These are phyloP conservation scores for Schrenkiella parvula DNA, from an alignment of 345 rosid species.

Conservation along the genomic window DNA sequence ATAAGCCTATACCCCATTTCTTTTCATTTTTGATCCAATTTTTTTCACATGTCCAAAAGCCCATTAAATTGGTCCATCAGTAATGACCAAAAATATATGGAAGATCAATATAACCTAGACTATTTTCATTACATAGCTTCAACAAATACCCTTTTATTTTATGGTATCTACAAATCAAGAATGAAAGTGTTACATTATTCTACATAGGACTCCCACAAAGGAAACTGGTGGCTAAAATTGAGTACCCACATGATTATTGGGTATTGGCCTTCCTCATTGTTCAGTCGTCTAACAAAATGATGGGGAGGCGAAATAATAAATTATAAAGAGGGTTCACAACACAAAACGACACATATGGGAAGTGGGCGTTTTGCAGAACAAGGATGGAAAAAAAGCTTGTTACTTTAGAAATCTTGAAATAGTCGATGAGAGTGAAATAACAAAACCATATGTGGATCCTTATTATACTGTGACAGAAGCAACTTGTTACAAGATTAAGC, in stretches of 20 bases:
- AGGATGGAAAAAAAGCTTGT: slow-evolving; percentile 36
- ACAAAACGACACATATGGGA: slow-evolving; percentile 37
- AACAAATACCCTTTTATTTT: too few relatives aligned
- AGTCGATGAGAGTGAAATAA: background rate
- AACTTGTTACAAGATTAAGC: slow-evolving; percentile 43
- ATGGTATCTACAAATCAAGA: too few relatives aligned
- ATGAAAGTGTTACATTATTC: background rate
- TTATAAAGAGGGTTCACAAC: background rate
- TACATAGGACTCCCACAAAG: slow-evolving; percentile 36
- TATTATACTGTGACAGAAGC: slow-evolving; percentile 25
- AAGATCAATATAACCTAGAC: background rate
- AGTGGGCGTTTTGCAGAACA: slow-evolving; percentile 41
- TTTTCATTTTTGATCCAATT: too few relatives aligned
- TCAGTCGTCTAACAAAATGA: slow-evolving; percentile 23
- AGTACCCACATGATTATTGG: slow-evolving; percentile 22
- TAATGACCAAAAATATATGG: background rate
- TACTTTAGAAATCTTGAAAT: slow-evolving; percentile 33
- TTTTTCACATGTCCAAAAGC: too few relatives aligned
- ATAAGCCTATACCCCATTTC: too few relatives aligned
- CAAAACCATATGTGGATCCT: too few relatives aligned
- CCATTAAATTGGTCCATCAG: too few relatives aligned
- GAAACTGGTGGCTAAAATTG: slow-evolving; percentile 45
- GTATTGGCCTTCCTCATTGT: slow-evolving; percentile 41
- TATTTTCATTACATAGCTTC: background rate
- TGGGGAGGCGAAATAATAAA: slow-evolving; percentile 49